Percentiles rank a stretch among this genome's conserved stretches.
Conservation (phyloP, 2,329 filamentous ascomycete species). For the Trichoderma arundinaceum region DNA sequence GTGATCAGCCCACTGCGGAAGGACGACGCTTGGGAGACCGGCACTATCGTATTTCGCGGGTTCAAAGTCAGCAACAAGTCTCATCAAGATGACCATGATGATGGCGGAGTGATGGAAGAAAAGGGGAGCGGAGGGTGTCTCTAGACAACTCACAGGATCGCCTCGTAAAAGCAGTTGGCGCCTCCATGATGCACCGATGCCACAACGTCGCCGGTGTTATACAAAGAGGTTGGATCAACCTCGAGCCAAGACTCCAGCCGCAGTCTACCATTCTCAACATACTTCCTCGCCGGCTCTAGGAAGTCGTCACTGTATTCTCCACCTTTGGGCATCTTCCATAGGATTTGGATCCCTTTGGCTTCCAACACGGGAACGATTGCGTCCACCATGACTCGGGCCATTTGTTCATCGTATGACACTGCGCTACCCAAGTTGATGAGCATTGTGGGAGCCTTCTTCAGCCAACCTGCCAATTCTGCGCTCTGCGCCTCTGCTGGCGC, state of each 20-base stretch:
- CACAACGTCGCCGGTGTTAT: too few species aligned
- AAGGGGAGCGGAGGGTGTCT: not conserved
- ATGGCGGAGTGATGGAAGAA: not conserved
- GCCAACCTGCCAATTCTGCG: constrained; percentile 50
- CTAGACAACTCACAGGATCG: too few species aligned
- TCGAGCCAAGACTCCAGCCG: too few species aligned
- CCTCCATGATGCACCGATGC: too few species aligned
- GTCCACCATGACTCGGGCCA: constrained; percentile 39
- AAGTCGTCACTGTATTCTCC: too few species aligned
- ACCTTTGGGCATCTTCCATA: constrained; percentile 42
- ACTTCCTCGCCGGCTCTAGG: too few species aligned
- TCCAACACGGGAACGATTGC: constrained; percentile 37
- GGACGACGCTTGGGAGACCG: constrained; percentile 53
- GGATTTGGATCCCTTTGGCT: constrained; percentile 38
- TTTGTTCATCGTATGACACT: constrained; percentile 37
- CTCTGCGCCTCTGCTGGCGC: constrained; percentile 47
- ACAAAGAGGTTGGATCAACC: too few species aligned
- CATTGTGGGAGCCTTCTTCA: constrained; percentile 49
- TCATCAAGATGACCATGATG: too few species aligned
- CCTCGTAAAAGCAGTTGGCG: constrained; percentile 21
- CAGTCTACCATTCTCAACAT: too few species aligned
- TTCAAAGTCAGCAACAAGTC: not conserved
- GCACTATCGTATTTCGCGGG: constrained; percentile 37
- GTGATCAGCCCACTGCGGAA: constrained; percentile 54
- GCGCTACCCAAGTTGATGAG: constrained; percentile 56